Base-by-base conservation (phyloP, 306 rosid species). In the Cotoneaster glaucophyllus region DNA sequence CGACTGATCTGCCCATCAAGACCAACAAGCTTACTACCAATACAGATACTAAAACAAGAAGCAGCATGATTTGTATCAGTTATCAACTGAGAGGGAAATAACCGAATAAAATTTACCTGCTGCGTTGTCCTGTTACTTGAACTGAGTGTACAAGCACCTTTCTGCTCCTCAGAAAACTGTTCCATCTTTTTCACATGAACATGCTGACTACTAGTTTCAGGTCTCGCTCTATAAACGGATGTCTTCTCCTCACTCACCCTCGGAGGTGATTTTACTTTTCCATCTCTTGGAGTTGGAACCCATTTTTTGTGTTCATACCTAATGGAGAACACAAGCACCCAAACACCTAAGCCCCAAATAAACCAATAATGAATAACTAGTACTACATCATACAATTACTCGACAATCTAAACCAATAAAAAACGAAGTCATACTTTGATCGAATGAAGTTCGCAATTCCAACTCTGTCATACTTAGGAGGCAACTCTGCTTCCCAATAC, bases 401-500 rank as follows among this genome's bases (percentile, higher is more conserved):
- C 56, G 58, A 28, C 4, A 57, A 5, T 17, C 22, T 22, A 59
- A 75, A 77, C 53, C 34, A 70, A 77, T 59, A 77, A 31, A 80
- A 70, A 66, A 63, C 61, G 22, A n/a, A 65, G 39, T 70, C 97
- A 77, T 90, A 93, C 96, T 93, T 93, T 71, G 95, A 95, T 45
- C 93, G 98, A 77, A 90, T 93, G 85, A 93, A 93, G 80, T 93
- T 89, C 89, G 90, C 95, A 25, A 90, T 90, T 81, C 96, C 95
- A 86, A 93, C 95, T 86, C 95, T 87, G 77, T 93, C 96, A 22
- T 90, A 89, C 64, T 93, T 81, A 73, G 95, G 93, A 52, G 98
- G 96, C 73, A 93, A 84, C 84, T 93, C 96, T 75, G 98, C 95
- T 87, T 93, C 98, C 98, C 98, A 93, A 70, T 79, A 89, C 77